Conservation (phyloP, 441 rosid species). For the Gossypium gossypioides region DNA sequence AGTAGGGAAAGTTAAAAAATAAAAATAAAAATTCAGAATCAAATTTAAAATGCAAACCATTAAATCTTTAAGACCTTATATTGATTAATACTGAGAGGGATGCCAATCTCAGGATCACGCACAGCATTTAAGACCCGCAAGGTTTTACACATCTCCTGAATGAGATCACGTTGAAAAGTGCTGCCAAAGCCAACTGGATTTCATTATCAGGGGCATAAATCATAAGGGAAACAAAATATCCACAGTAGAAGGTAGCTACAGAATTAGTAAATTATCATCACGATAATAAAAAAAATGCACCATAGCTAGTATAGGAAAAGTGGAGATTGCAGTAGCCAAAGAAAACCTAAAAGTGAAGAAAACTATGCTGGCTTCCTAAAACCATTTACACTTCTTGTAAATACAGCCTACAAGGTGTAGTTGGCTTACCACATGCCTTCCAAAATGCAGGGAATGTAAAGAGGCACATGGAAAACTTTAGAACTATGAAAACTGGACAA, state of each 20-base stretch:
- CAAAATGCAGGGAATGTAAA: background rate
- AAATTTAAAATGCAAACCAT: constrained; percentile 10
- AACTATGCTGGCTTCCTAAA: background rate
- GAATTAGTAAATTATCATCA: background rate
- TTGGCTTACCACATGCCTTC: background rate
- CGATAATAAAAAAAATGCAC: background rate
- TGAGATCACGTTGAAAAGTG: constrained; percentile 80
- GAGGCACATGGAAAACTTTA: background rate
- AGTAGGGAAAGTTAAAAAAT: constrained; percentile 16
- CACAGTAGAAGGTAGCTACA: constrained; percentile 2
- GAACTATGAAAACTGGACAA: background rate
- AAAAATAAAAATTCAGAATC: constrained; percentile 13
- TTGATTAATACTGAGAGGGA: constrained; percentile 83
- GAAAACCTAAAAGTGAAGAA: background rate
- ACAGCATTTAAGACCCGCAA: constrained; percentile 86
- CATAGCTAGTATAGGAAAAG: background rate
- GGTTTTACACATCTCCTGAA: constrained; percentile 86
- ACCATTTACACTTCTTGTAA: background rate
- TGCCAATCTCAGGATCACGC: constrained; percentile 69
- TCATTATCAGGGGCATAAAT: constrained; percentile 44
- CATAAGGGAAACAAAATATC: constrained; percentile 18
- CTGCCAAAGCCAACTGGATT: constrained; percentile 71
- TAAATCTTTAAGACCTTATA: constrained; percentile 58
- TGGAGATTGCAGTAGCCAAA: background rate
- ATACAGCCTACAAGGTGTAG: background rate